These are phyloP conservation scores for thale cress (Arabidopsis thaliana) DNA, from an alignment of 345 rosid genomes.

Conservation along the genomic window TAIR10.1 NC_003070.9:21498001-21498500, in stretches of 20 bases:
- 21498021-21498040: constrained; percentile 64
- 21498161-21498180: constrained; percentile 33
- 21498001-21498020: constrained; percentile 61
- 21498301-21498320: constrained; percentile 60
- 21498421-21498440: constrained; percentile 15
- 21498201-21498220: constrained; percentile 42
- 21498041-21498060: constrained; percentile 64
- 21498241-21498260: constrained; percentile 43
- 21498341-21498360: constrained; percentile 58
- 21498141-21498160: background rate
- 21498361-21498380: constrained; percentile 60
- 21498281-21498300: constrained; percentile 47
- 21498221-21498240: constrained; percentile 45
- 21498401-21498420: constrained; percentile 28
- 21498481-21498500: background rate
- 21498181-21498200: constrained; percentile 54
- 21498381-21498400: constrained; percentile 33
- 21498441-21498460: constrained; percentile 22
- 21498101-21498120: background rate
- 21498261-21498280: constrained; percentile 31
- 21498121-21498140: constrained; percentile 22
- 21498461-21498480: constrained; percentile 10
- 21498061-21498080: constrained; percentile 49
- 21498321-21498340: constrained; percentile 81
- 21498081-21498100: constrained; percentile 5